Evolutionary conservation across 2,329 filamentous ascomycete genomes (phyloP).

Genomic region (Diplodia corticola): DNA sequence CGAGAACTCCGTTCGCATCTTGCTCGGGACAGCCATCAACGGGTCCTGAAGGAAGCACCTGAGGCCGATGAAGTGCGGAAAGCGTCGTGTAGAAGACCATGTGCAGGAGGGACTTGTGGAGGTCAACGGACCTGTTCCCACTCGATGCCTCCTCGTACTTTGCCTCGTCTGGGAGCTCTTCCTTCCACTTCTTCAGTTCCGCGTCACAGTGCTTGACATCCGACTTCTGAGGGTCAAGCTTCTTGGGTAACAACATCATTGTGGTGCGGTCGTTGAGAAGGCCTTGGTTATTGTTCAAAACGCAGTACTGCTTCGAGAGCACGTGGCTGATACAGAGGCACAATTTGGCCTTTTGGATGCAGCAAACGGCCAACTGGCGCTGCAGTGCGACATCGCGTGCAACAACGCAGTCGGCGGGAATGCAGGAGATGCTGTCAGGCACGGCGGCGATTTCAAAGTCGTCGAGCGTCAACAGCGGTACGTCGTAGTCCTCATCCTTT

Average conservation of each 20-base stretch:
- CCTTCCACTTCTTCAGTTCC: constrained; percentile 76
- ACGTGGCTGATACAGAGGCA: constrained; percentile 89
- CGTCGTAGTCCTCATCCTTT: constrained; percentile 90
- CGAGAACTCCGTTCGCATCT: constrained; percentile 69
- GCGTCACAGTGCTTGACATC: constrained; percentile 77
- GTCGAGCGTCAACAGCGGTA: constrained; percentile 79
- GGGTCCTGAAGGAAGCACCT: constrained; percentile 75
- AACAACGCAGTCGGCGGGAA: constrained; percentile 69
- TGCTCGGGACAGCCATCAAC: constrained; percentile 30
- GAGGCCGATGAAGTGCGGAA: constrained; percentile 86
- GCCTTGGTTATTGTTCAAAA: constrained; percentile 79
- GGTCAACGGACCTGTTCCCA: constrained; percentile 61
- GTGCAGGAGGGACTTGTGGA: constrained; percentile 84
- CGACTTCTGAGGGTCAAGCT: constrained; percentile 76
- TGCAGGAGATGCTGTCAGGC: constrained; percentile 65
- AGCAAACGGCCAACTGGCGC: constrained; percentile 78
- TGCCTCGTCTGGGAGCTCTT: constrained; percentile 69
- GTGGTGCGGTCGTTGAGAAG: constrained; percentile 67
- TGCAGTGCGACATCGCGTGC: constrained; percentile 73
- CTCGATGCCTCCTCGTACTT: constrained; percentile 64
- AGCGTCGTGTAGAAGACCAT: constrained; percentile 93
- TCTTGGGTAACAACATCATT: constrained; percentile 91
- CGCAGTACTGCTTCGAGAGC: constrained; percentile 87
- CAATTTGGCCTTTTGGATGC: constrained; percentile 86
- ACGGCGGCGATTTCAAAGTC: constrained; percentile 80